Percentiles rank a stretch among this genome's conserved stretches.
phyloP scores from a whole-genome alignment of 495 filamentous ascomycete genomes.

The Neurospora sp. region DNA sequence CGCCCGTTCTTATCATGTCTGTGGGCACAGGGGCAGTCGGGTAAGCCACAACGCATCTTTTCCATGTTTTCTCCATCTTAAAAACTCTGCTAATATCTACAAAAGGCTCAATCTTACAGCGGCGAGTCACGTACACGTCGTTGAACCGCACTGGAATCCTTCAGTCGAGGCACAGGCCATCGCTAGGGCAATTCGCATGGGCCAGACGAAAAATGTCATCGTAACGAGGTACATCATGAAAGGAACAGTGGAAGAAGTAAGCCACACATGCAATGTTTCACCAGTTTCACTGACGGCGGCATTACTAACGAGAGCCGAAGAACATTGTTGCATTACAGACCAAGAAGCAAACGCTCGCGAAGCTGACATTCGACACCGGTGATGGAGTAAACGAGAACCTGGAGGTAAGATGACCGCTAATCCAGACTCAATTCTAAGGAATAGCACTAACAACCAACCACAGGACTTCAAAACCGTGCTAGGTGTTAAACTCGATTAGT shows the following conservation, averaged over 20 bases:
- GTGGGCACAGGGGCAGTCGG: conserved; percentile 42
- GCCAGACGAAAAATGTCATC: conserved; percentile 33
- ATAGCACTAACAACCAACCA: too few species aligned
- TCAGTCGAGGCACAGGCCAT: conserved; percentile 44
- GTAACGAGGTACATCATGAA: conserved; percentile 36
- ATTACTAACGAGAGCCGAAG: too few species aligned
- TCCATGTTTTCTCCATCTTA: background rate
- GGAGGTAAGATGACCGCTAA: too few species aligned
- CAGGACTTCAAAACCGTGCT: too few species aligned
- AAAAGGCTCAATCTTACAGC: conserved; percentile 37
- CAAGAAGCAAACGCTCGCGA: too few species aligned
- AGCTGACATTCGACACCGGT: too few species aligned
- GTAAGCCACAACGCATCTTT: conserved; percentile 16
- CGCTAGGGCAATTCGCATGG: conserved; percentile 34
- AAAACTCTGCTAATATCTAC: background rate
- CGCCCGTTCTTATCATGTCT: conserved; percentile 40
- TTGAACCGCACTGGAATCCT: conserved; percentile 50
- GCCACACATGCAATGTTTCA: background rate
- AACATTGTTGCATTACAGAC: too few species aligned
- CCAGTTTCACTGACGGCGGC: too few species aligned
- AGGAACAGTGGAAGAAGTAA: conserved; percentile 40
- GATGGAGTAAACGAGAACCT: too few species aligned
- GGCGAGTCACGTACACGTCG: conserved; percentile 36
- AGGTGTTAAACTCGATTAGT: too few species aligned
- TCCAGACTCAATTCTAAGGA: too few species aligned